phyloP scores from a whole-genome alignment of 805 yeast species.

The Nakazawaea pomicola region DNA sequence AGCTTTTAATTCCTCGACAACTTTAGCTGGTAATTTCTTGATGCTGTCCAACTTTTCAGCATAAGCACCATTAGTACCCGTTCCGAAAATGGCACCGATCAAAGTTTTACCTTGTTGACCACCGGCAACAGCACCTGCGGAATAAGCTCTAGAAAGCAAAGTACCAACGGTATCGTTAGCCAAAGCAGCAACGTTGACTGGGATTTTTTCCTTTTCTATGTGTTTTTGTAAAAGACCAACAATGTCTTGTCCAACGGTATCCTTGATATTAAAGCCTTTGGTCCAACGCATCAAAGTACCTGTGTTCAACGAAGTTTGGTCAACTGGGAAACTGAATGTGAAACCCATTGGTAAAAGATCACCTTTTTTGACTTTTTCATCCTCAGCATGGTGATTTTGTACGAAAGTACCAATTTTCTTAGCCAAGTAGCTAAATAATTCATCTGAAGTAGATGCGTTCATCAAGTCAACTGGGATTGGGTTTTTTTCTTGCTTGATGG shows the following conservation, averaged over 20 bases:
- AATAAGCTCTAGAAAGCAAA: conserved; percentile 79
- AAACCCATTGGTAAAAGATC: conserved; percentile 70
- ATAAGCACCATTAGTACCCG: conserved; percentile 97
- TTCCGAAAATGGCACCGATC: conserved; percentile 90
- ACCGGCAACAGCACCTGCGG: conserved; percentile 47
- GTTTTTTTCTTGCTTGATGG: conserved; percentile 67
- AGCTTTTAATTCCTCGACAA: conserved; percentile 30
- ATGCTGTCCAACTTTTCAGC: conserved; percentile 71
- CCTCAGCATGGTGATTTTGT: conserved; percentile 55
- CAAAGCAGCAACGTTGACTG: conserved; percentile 75
- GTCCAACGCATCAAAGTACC: conserved; percentile 95
- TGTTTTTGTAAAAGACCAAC: conserved; percentile 68
- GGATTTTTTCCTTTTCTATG: conserved; percentile 51
- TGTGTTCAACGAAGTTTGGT: conserved; percentile 71
- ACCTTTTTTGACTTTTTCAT: conserved; percentile 21
- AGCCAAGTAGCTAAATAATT: conserved; percentile 73
- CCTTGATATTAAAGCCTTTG: conserved; percentile 85
- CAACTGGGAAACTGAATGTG: conserved; percentile 91
- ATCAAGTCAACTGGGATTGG: conserved; percentile 76
- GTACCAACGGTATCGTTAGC: conserved; percentile 98
- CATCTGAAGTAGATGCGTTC: conserved; percentile 57
- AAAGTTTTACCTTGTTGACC: conserved; percentile 70
- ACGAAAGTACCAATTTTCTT: conserved; percentile 62
- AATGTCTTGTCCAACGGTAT: conserved; percentile 81
- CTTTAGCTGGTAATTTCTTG: conserved; percentile 58